Evolutionary conservation across 306 rosid genomes (phyloP), one percentile per base, ranked within the genome.

Genomic region (Trifolium subterraneum): DNA sequence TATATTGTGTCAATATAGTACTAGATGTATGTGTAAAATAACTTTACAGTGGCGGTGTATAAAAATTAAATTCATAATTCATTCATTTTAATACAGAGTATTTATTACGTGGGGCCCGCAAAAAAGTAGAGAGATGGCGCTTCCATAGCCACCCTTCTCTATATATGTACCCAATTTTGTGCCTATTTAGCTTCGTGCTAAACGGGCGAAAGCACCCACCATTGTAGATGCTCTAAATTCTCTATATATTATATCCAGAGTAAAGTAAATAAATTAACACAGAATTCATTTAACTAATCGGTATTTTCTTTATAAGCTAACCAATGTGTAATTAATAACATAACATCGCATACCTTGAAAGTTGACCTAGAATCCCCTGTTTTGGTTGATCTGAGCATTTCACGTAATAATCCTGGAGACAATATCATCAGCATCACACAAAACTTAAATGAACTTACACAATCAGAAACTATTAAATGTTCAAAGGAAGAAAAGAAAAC

Each of bases 321-420:
- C 25, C 2, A 22, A 1, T 22, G 25, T n/a, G 25, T 22, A 22
- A 22, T 22, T 22, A 22, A 22, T 22, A 22, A 22, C 64, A 22
- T 22, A 22, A 22, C 64, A 79, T 45, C 67, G 33, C 35, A 64
- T 86, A 94, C 98, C 98, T 94, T 94, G 97, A 96, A 91, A 47
- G 96, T 89, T 58, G 94, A 84, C 81, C 86, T 90, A 74, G 96
- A 94, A 86, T 94, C 97, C 77, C 96, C 93, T 15, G 86, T 82
- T 87, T 86, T 94, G 61, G 95, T 71, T 10, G 92, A 87, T 69
- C 93, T 91, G 44, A 94, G 89, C 99, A 94, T 94, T 82, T 91
- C 99, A 52, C 77, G 88, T 80, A 94, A 86, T 80, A 94, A 81
- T 72, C 99, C 99, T 91, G 84, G 29, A 75, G 64, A 66, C 73